Evolutionary conservation across 2,329 filamentous ascomycete species (phyloP).

Genomic region (Macrophomina phaseolina): DNA sequence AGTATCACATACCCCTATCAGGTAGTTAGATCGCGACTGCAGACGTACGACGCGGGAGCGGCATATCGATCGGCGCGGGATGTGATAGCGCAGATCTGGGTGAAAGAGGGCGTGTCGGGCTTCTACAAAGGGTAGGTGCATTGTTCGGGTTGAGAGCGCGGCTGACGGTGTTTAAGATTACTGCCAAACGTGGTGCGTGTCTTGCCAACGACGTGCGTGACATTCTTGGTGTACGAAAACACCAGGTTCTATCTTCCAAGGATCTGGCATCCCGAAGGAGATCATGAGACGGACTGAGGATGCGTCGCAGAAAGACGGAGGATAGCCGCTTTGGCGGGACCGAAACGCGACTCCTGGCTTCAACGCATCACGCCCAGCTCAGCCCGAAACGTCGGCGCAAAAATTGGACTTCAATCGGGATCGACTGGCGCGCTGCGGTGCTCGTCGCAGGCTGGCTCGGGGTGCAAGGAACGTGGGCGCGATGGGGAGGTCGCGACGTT

Average conservation of each 20-base stretch:
- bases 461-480: neutral
- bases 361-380: neutral
- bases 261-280: constrained; percentile 34
- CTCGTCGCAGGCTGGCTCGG: neutral
- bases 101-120: constrained; percentile 76
- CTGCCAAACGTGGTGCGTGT: constrained; percentile 89
- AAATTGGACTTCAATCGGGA: neutral
- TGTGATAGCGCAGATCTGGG: constrained; percentile 76
- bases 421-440: neutral
- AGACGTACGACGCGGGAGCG: constrained; percentile 82
- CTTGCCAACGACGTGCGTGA: constrained; percentile 93
- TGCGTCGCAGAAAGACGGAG: neutral
- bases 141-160: neutral
- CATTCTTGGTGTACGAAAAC: constrained; percentile 97
- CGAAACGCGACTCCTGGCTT: neutral
- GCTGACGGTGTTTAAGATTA: constrained; percentile 51
- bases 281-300: constrained; percentile 22
- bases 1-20: constrained; percentile 93
- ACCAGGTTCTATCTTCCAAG: constrained; percentile 71
- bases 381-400: constrained; percentile 3
- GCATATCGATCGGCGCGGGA: constrained; percentile 75
- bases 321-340: neutral
- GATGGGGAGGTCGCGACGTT: constrained; percentile 1
- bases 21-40: constrained; percentile 84
- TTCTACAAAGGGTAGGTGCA: constrained; percentile 79